Conservation (phyloP, 352 stramenopile species). For the Aphanomyces stellatus region DNA sequence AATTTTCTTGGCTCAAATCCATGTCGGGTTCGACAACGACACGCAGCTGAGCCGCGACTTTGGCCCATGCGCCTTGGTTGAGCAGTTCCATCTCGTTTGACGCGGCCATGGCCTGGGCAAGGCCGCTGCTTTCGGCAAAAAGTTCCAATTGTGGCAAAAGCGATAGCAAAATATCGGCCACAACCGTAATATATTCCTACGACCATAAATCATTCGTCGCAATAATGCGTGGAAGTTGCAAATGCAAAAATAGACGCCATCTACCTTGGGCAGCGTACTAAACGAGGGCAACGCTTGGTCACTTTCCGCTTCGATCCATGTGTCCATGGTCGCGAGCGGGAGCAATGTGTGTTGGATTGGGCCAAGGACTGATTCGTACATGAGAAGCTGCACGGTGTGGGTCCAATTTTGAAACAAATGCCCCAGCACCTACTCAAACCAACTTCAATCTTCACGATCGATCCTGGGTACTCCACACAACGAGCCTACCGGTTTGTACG, state of each 20-base stretch:
- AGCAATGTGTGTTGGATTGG: conserved; percentile 48
- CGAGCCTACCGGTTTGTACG: background rate
- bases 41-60: conserved; percentile 20
- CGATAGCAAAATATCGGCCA: conserved; percentile 68
- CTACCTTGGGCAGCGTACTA: conserved; percentile 52
- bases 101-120: conserved; percentile 43
- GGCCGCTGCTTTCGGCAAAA: conserved; percentile 64
- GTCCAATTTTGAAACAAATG: conserved; percentile 28
- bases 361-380: conserved; percentile 59
- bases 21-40: conserved; percentile 20
- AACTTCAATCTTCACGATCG: background rate
- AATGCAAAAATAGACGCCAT: background rate
- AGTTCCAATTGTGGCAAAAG: conserved; percentile 71
- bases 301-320: conserved; percentile 30
- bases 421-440: background rate
- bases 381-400: conserved; percentile 48
- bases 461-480: background rate
- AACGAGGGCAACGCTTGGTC: conserved; percentile 61
- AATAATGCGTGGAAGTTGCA: background rate
- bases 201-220: background rate
- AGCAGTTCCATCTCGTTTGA: conserved; percentile 39
- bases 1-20: conserved; percentile 28
- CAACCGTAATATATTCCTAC: conserved; percentile 71
- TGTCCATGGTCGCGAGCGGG: conserved; percentile 38
- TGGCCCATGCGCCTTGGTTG: conserved; percentile 47